Evolutionary conservation across 2,329 filamentous ascomycete genomes (phyloP), one percentile per base, ranked within the genome.

Genomic region (Sordariomycetes sp.): DNA sequence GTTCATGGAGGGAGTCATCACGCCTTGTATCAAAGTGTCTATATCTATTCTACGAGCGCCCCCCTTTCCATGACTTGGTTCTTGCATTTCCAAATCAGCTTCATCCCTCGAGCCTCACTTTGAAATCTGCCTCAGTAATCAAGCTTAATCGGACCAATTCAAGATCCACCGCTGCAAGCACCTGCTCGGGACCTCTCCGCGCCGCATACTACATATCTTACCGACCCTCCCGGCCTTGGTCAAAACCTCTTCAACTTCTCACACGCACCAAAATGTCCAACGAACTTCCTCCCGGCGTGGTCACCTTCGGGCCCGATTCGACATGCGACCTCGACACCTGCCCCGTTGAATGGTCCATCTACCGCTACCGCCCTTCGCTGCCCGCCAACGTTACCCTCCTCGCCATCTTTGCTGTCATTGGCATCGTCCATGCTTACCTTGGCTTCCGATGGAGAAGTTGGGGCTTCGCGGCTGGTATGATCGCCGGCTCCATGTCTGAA

Each of bases 401-500:
- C 3, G 64, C 51, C 23, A 42, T 79, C 24, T 80, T 76, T 46
- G 50, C 44, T 30, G 21, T 68, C 25, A 30, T 64, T 15, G 53
- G 51, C 14, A 17, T 56, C 14, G 38, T 59, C n/a, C 70, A 74
- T 37, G 30, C 53, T 24, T 54, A 51, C 29, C 53, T 68, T n/a
- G 70, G 70, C 28, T 29, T 62, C 26, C 50, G 60, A 25, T 70
- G 64, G 63, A 64, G 52, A 43, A 58, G 53, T 17, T 68, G 63
- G 58, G 62, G 58, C 38, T 73, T 68, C 49, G 63, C 63, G 54
- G 42, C 44, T 9, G 64, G 62, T 39, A 73, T 82, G 64, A 44
- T 73, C 6, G 46, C 65, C 14, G 79, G 79, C 30, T 75, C 68
- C 42, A 26, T 68, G 6, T 59, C 64, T 31, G 77, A 80, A 45